Evolutionary conservation across 352 stramenopile species (phyloP), one percentile per base, ranked within the genome.

Genomic region (Phytophthora europaea): DNA sequence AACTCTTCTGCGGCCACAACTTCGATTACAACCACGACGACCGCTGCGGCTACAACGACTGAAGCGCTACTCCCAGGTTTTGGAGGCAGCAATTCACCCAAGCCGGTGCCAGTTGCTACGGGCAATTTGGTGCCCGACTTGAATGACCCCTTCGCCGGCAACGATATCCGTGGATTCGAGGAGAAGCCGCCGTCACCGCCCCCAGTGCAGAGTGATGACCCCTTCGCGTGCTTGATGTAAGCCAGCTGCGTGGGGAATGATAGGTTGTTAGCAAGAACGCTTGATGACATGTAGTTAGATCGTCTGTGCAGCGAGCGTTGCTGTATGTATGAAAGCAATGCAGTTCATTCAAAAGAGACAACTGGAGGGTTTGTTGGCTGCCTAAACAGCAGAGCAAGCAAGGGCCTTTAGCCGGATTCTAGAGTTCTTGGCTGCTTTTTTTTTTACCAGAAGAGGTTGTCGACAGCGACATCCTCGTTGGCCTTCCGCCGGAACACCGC

Each of bases 401-500:
- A 28, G 26, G 2, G 26, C 26, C 26, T 28, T 28, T 28, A 28
- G 28, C 28, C 5, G 13, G 52, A 51, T 53, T 64, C 43, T 67
- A 61, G 18, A 53, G 61, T 57, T 43, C 47, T 48, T 65, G 28
- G 50, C 5, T 45, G 51, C 23, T 33, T 72, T 50, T 45, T 50
- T 45, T 4, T 50, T 80, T 65, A 93, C 86, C 86, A 93, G 65
- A 93, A 93, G 23, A 93, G 74, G 73, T 82, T 89, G 63, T 91
- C 83, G 15, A 81, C 68, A 23, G 66, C 67, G 47, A 94, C 82
- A 23, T 93, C 70, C 15, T 85, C 79, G 67, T 96, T 87, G 4
- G 75, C 51, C 64, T 88, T 84, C 66, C 89, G 87, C 48, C 89
- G 88, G 73, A 94, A 96, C 48, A 94, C 87, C 1, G 89, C 89